These are phyloP conservation scores for Chenopodium album DNA, from an alignment of 148 eudicot species.

Conservation along the genomic window DNA sequence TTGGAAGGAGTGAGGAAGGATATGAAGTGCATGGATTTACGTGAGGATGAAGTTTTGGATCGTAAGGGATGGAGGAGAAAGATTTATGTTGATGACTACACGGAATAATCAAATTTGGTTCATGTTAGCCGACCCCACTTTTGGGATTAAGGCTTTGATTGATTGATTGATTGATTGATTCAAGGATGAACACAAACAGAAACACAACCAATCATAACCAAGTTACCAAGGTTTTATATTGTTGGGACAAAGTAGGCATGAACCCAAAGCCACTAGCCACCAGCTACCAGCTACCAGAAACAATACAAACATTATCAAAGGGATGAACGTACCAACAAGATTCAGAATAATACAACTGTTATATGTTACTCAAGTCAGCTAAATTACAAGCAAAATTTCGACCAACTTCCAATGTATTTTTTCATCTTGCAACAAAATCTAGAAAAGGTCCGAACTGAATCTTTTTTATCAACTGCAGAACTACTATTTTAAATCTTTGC, in stretches of 20 bases:
- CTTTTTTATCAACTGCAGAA: no score
- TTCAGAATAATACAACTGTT: neutral
- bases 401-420: neutral
- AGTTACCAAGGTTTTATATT: neutral
- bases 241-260: neutral
- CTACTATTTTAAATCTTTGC: no score
- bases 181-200: neutral
- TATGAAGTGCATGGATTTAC: no score
- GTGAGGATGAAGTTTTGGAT: no score
- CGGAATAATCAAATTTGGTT: no score
- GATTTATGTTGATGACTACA: no score
- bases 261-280: neutral
- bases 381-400: neutral
- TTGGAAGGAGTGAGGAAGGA: no score
- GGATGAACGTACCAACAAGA: neutral
- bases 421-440: neutral
- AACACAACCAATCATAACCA: neutral
- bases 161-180: no score
- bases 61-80: no score
- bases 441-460: neutral
- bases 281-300: neutral
- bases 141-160: no score
- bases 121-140: no score
- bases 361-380: neutral
- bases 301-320: neutral